Conservation (phyloP, 164 flowering plant genomes). For the Umbellularia californica region DNA sequence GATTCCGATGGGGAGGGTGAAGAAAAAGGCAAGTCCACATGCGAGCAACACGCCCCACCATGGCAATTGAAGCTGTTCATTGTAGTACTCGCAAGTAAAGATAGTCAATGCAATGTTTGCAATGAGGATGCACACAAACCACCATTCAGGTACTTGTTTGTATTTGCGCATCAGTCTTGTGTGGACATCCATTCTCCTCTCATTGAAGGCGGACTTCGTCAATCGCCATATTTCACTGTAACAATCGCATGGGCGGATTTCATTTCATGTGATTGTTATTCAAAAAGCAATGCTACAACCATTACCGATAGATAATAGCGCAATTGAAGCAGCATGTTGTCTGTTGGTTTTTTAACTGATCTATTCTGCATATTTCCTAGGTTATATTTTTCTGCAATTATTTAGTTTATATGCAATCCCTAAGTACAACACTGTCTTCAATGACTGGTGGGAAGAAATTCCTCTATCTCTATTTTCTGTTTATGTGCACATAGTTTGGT, state of each 20-base stretch:
- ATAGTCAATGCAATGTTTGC: background rate
- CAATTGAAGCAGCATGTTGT: too few relatives aligned
- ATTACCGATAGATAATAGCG: too few relatives aligned
- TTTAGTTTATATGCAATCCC: too few relatives aligned
- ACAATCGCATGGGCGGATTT: background rate
- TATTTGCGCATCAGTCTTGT: slow-evolving; percentile 69
- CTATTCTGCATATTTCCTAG: too few relatives aligned
- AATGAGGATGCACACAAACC: slow-evolving; percentile 1
- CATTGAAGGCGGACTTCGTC: slow-evolving; percentile 54
- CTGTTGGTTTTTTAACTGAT: too few relatives aligned
- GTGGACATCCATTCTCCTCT: slow-evolving; percentile 64
- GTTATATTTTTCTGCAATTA: too few relatives aligned
- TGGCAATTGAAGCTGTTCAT: slow-evolving; percentile 69
- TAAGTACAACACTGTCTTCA: too few relatives aligned
- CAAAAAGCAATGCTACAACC: too few relatives aligned
- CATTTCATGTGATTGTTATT: background rate
- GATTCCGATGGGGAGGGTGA: slow-evolving; percentile 87
- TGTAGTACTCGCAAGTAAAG: slow-evolving; percentile 8
- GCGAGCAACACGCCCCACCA: slow-evolving; percentile 91
- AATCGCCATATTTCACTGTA: slow-evolving; percentile 70
- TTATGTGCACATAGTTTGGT: too few relatives aligned
- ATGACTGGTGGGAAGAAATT: too few relatives aligned
- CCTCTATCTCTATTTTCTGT: too few relatives aligned
- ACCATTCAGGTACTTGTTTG: slow-evolving; percentile 66
- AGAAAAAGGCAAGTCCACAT: slow-evolving; percentile 64